A percentile compares a stretch with the other conserved stretches of the same genome.
Conservation (phyloP, 352 stramenopile genomes). For the Globisporangium uncinulatum region DNA sequence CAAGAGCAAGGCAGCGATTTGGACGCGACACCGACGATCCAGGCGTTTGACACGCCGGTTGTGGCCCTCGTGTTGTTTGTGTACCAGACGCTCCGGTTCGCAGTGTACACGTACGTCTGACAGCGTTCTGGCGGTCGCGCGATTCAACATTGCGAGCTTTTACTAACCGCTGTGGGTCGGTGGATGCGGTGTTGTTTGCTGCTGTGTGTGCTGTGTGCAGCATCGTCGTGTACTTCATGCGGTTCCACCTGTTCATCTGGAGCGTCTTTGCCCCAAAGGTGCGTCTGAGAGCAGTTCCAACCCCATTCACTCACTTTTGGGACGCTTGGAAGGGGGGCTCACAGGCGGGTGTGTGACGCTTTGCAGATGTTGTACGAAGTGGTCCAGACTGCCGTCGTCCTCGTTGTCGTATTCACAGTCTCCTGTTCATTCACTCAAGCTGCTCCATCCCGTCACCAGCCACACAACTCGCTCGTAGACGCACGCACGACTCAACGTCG, state of each 20-base stretch:
- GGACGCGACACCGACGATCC: background rate
- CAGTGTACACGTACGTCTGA: slow-evolving; percentile 52
- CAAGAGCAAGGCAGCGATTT: background rate
- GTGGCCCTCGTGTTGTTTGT: slow-evolving; percentile 32
- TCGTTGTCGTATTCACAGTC: slow-evolving; percentile 20
- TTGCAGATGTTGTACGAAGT: slow-evolving; percentile 77
- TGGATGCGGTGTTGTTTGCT: background rate
- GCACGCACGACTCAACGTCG: too few relatives aligned
- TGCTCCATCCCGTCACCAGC: too few relatives aligned
- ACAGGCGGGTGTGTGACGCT: background rate
- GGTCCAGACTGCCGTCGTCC: slow-evolving; percentile 33
- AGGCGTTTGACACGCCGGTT: slow-evolving; percentile 1
- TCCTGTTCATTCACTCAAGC: background rate
- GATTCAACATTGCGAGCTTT: too few relatives aligned
- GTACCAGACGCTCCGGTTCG: slow-evolving; percentile 57
- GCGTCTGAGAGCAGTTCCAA: background rate
- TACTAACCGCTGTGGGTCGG: background rate
- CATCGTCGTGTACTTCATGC: slow-evolving; percentile 82
- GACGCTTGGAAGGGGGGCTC: too few relatives aligned
- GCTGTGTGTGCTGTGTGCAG: slow-evolving; percentile 22
- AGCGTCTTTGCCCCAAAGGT: slow-evolving; percentile 89
- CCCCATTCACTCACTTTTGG: background rate
- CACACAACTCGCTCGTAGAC: too few relatives aligned
- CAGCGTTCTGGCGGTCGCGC: background rate
- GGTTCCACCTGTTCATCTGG: slow-evolving; percentile 90